These are phyloP conservation scores for Wickerhamomyces strasburgensis DNA, from an alignment of 805 yeast species.

Conservation along the genomic window DNA sequence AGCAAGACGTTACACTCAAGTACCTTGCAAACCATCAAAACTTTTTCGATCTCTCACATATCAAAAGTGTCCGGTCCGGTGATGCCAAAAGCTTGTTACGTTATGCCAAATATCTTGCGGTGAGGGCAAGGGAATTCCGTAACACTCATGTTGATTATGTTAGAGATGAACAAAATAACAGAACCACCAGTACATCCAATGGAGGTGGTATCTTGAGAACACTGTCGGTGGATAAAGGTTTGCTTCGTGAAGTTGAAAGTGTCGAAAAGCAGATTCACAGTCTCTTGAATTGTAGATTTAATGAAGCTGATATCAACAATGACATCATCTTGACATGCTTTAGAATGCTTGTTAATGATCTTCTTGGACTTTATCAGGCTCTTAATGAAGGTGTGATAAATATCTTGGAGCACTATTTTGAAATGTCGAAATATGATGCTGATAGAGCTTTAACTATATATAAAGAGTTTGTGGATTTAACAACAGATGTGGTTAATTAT, in stretches of 20 bases:
- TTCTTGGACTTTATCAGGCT: conserved; percentile 80
- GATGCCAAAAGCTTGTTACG: conserved; percentile 56
- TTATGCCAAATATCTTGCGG: conserved; percentile 66
- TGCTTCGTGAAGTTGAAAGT: conserved; percentile 78
- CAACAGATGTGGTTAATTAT: conserved; percentile 82
- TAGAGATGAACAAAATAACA: conserved; percentile 61
- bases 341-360: conserved; percentile 83
- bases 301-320: conserved; percentile 76
- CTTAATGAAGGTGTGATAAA: conserved; percentile 95
- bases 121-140: conserved; percentile 67
- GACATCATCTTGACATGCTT: conserved; percentile 83
- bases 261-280: conserved; percentile 79
- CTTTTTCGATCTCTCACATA: conserved; percentile 43
- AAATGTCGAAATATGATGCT: conserved; percentile 82
- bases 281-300: conserved; percentile 66
- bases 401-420: conserved; percentile 89
- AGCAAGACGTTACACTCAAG: conserved; percentile 62
- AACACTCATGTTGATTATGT: conserved; percentile 69
- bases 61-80: conserved; percentile 28
- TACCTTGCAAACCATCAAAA: conserved; percentile 48
- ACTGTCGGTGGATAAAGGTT: conserved; percentile 69
- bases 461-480: conserved; percentile 78
- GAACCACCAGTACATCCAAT: conserved; percentile 24
- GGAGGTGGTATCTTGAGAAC: conserved; percentile 38
- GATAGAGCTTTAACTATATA: conserved; percentile 81